Evolutionary conservation across 2,329 filamentous ascomycete species (phyloP).

Genomic region (Grosmannia clavigera): DNA sequence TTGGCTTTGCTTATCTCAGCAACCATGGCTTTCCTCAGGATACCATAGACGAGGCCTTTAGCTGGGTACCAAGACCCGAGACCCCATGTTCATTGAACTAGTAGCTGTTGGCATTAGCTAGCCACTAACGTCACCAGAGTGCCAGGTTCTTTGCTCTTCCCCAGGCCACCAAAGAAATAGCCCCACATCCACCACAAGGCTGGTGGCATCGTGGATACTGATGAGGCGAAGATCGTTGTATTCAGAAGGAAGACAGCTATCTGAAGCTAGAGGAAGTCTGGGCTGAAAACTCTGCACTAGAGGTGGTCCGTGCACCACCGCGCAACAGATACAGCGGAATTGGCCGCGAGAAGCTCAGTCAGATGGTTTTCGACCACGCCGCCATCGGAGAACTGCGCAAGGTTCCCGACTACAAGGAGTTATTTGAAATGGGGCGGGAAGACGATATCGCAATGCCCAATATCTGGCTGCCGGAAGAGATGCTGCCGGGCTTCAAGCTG

Average conservation of each 20-base stretch:
- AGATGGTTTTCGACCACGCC: slow-evolving; percentile 20
- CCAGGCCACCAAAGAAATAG: slow-evolving; percentile 20
- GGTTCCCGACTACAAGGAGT: slow-evolving; percentile 26
- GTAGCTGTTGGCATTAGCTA: too few species aligned
- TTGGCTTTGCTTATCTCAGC: slow-evolving; percentile 22
- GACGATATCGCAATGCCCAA: slow-evolving; percentile 21
- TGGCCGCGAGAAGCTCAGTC: slow-evolving; percentile 24
- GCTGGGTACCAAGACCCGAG: slow-evolving; percentile 7
- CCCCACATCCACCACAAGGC: slow-evolving; percentile 22
- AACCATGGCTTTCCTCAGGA: slow-evolving; percentile 23
- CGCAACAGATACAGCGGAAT: slow-evolving; percentile 23
- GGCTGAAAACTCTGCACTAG: too few species aligned
- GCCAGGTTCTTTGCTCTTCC: slow-evolving; percentile 20
- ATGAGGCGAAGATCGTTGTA: too few species aligned
- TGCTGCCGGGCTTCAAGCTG: slow-evolving; percentile 23
- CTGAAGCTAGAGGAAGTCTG: too few species aligned
- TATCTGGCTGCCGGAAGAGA: slow-evolving; percentile 25
- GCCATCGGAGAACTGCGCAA: slow-evolving; percentile 11
- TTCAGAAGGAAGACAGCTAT: too few species aligned
- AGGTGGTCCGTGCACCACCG: too few species aligned
- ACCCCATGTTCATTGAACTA: neutral
- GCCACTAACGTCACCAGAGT: neutral
- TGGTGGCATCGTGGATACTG: slow-evolving; percentile 25
- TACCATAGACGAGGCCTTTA: slow-evolving; percentile 25
- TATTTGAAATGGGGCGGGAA: slow-evolving; percentile 25